Conservation (phyloP, 2,329 filamentous ascomycete genomes). For the Aspergillus novofumigatus region DNA sequence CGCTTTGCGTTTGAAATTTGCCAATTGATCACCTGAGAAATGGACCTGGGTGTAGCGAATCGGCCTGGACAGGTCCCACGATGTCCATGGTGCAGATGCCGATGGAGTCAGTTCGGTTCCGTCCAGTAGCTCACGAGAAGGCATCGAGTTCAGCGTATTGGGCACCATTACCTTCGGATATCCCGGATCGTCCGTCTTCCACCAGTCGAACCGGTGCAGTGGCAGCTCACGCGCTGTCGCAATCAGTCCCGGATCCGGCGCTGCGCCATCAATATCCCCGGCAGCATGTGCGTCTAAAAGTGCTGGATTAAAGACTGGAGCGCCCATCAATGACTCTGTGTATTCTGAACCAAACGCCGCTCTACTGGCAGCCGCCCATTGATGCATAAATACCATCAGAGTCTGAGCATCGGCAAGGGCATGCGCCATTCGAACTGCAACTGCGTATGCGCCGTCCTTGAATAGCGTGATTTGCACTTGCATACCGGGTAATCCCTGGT, state of each 20-base stretch:
- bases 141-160: neutral
- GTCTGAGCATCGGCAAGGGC: slow-evolving; percentile 44
- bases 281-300: slow-evolving; percentile 33
- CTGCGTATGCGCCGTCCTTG: slow-evolving; percentile 38
- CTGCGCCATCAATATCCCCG: slow-evolving; percentile 21
- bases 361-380: slow-evolving; percentile 32
- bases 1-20: slow-evolving; percentile 28
- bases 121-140: slow-evolving; percentile 1
- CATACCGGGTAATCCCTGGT: slow-evolving; percentile 26
- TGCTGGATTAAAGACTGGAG: slow-evolving; percentile 41
- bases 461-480: slow-evolving; percentile 42
- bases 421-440: slow-evolving; percentile 44
- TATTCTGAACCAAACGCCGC: too few species aligned
- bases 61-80: slow-evolving; percentile 38
- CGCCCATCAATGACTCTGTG: too few species aligned
- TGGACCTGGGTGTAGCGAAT: slow-evolving; percentile 35
- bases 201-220: slow-evolving; percentile 49
- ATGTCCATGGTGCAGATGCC: slow-evolving; percentile 37
- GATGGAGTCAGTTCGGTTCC: slow-evolving; percentile 26
- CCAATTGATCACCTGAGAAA: slow-evolving; percentile 35
- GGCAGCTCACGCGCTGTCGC: slow-evolving; percentile 32
- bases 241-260: slow-evolving; percentile 20
- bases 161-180: slow-evolving; percentile 2
- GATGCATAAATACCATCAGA: slow-evolving; percentile 42
- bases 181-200: slow-evolving; percentile 23